Evolutionary conservation across 177 flowering plant species (phyloP).

Genomic region (Vitis hybrid): DNA sequence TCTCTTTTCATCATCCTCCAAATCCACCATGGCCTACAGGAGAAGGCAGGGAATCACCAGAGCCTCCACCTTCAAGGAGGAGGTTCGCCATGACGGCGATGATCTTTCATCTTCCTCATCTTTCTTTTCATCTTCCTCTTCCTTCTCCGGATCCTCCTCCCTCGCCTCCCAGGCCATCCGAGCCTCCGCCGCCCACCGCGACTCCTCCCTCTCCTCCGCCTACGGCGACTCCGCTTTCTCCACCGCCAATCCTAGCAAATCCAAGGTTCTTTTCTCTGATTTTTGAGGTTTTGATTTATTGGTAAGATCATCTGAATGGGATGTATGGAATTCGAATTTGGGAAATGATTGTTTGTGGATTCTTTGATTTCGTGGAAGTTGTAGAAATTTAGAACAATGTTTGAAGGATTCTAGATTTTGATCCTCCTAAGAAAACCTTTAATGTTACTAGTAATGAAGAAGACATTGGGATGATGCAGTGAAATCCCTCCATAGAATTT

Average conservation of each 20-base stretch:
- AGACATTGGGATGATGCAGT: too few relatives aligned
- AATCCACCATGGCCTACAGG: conserved; percentile 71
- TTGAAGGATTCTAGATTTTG: too few relatives aligned
- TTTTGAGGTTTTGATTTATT: too few relatives aligned
- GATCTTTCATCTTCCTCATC: conserved; percentile 13
- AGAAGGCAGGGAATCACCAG: conserved; percentile 66
- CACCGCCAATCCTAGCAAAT: background rate
- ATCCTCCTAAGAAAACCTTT: too few relatives aligned
- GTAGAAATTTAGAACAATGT: too few relatives aligned
- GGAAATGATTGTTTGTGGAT: too few relatives aligned
- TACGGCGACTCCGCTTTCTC: conserved; percentile 12
- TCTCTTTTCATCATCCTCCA: background rate
- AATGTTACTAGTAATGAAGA: too few relatives aligned
- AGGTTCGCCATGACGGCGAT: conserved; percentile 18
- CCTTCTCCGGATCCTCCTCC: conserved; percentile 35
- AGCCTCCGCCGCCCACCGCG: conserved; percentile 57
- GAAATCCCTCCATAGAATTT: too few relatives aligned
- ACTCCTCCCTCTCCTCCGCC: conserved; percentile 40
- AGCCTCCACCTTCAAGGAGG: conserved; percentile 74
- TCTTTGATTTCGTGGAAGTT: too few relatives aligned
- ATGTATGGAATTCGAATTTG: background rate
- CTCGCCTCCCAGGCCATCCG: conserved; percentile 59
- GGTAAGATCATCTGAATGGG: too few relatives aligned
- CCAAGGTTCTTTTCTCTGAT: too few relatives aligned
- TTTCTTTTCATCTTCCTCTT: conserved; percentile 14